phyloP scores from a whole-genome alignment of 495 filamentous ascomycete genomes.

The Penicillium lagena region DNA sequence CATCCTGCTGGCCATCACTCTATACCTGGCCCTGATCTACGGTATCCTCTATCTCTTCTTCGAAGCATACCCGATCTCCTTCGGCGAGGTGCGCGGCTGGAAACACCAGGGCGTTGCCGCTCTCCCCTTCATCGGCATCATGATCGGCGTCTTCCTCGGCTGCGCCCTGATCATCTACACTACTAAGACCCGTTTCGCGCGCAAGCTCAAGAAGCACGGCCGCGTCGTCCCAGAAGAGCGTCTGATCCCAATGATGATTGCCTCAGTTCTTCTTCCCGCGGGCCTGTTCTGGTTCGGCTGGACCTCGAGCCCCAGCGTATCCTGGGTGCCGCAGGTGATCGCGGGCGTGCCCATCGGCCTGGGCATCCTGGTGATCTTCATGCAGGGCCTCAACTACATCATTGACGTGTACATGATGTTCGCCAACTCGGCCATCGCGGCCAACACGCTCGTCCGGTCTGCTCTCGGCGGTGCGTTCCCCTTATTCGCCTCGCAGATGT shows the following conservation, averaged over 20 bases:
- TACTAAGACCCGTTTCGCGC: constrained; percentile 47
- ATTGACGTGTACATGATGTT: constrained; percentile 57
- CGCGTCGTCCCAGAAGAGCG: constrained; percentile 52
- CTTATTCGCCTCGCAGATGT: constrained; percentile 57
- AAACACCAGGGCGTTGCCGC: constrained; percentile 37
- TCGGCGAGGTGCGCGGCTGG: constrained; percentile 48
- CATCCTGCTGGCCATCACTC: constrained; percentile 47
- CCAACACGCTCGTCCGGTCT: constrained; percentile 61
- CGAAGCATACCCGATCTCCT: constrained; percentile 54
- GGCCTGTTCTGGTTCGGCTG: constrained; percentile 63
- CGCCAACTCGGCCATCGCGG: constrained; percentile 57
- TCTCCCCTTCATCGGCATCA: constrained; percentile 54
- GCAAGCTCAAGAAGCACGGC: constrained; percentile 41
- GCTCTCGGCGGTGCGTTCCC: constrained; percentile 61
- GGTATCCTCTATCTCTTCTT: constrained; percentile 61
- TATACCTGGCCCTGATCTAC: constrained; percentile 50
- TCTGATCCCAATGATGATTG: constrained; percentile 52
- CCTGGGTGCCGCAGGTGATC: constrained; percentile 45
- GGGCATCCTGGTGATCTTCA: constrained; percentile 51
- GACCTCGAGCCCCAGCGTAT: constrained; percentile 40
- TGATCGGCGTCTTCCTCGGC: constrained; percentile 48
- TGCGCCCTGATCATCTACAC: constrained; percentile 40
- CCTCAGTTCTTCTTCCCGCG: constrained; percentile 46
- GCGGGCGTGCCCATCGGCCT: constrained; percentile 45
- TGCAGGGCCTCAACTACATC: constrained; percentile 58